A percentile compares a stretch with the other conserved stretches of the same genome.
Evolutionary conservation across 352 stramenopile genomes (phyloP).

Genomic region (Phytophthora constricta): DNA sequence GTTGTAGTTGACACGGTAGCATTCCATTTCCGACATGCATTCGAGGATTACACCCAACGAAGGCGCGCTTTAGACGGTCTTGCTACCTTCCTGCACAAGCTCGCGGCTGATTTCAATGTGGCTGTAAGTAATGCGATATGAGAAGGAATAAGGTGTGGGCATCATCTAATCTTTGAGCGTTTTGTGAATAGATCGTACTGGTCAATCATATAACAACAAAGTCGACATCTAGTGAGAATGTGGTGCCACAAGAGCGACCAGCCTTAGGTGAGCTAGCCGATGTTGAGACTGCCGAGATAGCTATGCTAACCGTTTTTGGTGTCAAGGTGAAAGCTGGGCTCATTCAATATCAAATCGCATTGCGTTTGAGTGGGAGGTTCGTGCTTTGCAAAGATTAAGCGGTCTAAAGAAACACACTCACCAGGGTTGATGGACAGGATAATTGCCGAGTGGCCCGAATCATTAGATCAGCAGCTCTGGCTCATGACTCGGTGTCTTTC

Average conservation of each 20-base stretch:
- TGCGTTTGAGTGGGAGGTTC: slow-evolving; percentile 73
- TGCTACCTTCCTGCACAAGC: slow-evolving; percentile 67
- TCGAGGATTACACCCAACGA: slow-evolving; percentile 76
- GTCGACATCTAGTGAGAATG: slow-evolving; percentile 21
- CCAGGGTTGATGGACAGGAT: slow-evolving; percentile 24
- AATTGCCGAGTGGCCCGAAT: slow-evolving; percentile 48
- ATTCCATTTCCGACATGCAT: slow-evolving; percentile 94
- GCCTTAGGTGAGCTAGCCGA: slow-evolving; percentile 45
- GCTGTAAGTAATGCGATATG: slow-evolving; percentile 34
- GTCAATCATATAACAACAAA: slow-evolving; percentile 82
- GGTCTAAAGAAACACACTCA: background rate
- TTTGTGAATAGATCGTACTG: slow-evolving; percentile 55
- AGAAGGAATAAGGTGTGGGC: background rate
- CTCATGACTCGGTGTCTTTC: slow-evolving; percentile 45
- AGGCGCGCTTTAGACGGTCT: slow-evolving; percentile 74
- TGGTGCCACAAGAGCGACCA: slow-evolving; percentile 32
- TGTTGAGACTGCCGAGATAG: too few relatives aligned
- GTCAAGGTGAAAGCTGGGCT: slow-evolving; percentile 73
- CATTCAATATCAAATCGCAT: slow-evolving; percentile 69
- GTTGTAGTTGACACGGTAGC: slow-evolving; percentile 94
- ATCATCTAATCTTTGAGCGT: background rate
- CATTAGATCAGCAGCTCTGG: slow-evolving; percentile 57
- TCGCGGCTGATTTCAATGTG: slow-evolving; percentile 64
- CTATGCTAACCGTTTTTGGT: slow-evolving; percentile 1
- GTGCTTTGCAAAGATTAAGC: slow-evolving; percentile 5